These are phyloP conservation scores for Amoebophrya sp. DNA, from an alignment of 169 alveolate species.

Conservation along the genomic window DNA sequence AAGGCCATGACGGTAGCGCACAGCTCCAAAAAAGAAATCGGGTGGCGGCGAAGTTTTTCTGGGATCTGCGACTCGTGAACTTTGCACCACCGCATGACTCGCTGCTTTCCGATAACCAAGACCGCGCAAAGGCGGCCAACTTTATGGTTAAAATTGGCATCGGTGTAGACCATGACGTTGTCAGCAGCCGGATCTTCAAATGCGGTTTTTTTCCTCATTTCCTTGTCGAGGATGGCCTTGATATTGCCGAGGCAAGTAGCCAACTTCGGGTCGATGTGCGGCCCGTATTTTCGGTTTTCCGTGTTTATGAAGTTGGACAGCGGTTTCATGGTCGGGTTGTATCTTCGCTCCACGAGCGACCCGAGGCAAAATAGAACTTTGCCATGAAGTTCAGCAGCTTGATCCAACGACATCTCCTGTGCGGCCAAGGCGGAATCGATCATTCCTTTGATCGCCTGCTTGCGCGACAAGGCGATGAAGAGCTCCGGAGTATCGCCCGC, in stretches of 20 bases:
- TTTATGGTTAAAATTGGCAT: neutral
- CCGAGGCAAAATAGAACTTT: neutral
- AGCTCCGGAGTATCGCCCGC: neutral
- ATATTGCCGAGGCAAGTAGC: neutral
- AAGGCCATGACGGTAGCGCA: neutral
- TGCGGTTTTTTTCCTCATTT: neutral
- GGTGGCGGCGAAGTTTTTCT: neutral
- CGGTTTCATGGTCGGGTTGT: neutral
- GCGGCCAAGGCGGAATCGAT: neutral
- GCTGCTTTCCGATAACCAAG: neutral
- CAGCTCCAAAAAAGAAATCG: neutral
- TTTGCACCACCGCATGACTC: neutral
- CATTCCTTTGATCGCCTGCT: neutral
- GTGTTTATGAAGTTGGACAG: neutral
- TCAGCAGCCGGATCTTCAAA: neutral
- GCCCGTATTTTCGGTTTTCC: neutral
- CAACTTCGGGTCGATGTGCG: neutral
- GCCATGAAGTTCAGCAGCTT: neutral
- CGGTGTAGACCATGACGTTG: neutral
- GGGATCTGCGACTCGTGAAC: neutral
- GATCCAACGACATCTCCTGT: neutral
- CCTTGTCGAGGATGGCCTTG: neutral
- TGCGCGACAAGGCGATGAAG: neutral
- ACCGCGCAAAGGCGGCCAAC: neutral
- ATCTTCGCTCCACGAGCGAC: neutral